These are phyloP conservation scores for Athelia psychrophila DNA, from an alignment of 1,284 basidiomycete species.

Conservation along the genomic window DNA sequence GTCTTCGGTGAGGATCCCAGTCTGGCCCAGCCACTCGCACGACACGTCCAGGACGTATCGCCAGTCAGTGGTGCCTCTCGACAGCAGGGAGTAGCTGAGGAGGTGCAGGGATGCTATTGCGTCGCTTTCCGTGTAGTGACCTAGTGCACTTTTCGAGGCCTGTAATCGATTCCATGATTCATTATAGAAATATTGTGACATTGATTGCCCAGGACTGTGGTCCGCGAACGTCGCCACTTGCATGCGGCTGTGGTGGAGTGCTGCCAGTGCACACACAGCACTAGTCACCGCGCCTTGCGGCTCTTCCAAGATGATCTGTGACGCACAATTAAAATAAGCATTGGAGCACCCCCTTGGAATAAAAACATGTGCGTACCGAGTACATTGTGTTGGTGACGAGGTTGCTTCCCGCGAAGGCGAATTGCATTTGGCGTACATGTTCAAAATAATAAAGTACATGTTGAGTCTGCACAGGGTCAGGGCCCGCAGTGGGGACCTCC, in stretches of 20 bases:
- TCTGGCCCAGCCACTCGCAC: constrained; percentile 69
- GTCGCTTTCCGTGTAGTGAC: constrained; percentile 58
- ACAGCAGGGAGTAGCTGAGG: constrained; percentile 64
- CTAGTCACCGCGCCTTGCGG: constrained; percentile 66
- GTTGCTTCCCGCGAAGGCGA: constrained; percentile 50
- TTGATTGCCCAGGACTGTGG: constrained; percentile 50
- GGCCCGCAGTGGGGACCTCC: constrained; percentile 22
- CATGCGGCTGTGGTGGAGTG: constrained; percentile 61
- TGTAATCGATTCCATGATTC: constrained; percentile 56
- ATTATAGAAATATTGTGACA: constrained; percentile 65
- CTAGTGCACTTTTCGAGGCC: constrained; percentile 45
- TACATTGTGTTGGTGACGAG: constrained; percentile 57
- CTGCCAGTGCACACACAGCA: constrained; percentile 72
- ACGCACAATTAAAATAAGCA: constrained; percentile 1
- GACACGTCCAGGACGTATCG: constrained; percentile 59
- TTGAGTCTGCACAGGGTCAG: constrained; percentile 42
- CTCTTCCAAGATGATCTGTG: constrained; percentile 59
- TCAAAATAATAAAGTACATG: constrained; percentile 68
- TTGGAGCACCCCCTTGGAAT: background rate
- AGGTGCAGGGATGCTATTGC: constrained; percentile 75
- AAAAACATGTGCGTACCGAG: constrained; percentile 40
- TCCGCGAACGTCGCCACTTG: constrained; percentile 58
- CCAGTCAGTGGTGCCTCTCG: constrained; percentile 66
- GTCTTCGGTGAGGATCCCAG: constrained; percentile 56
- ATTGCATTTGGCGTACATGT: constrained; percentile 58